phyloP scores from a whole-genome alignment of 73 alveolate species.

The Paramecium bursaria region DNA sequence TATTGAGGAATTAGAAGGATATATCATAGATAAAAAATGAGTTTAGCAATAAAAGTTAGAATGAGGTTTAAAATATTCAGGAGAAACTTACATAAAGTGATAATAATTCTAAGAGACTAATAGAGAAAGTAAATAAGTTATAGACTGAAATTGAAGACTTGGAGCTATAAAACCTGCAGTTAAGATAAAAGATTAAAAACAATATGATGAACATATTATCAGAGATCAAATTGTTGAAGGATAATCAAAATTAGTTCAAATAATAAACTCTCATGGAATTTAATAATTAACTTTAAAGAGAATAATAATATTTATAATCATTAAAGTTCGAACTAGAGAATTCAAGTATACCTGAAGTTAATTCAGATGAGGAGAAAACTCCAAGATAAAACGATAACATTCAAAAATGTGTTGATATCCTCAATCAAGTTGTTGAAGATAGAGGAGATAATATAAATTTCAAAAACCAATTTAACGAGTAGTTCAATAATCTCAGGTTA shows the following conservation, averaged over 20 bases:
- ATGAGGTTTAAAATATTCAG: constrained; percentile 1
- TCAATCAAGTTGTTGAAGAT: background rate
- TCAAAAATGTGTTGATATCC: background rate
- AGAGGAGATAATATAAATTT: background rate
- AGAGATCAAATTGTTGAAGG: background rate
- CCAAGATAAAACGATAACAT: too few species aligned
- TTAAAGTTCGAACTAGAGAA: too few species aligned
- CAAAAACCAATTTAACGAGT: too few species aligned
- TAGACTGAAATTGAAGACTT: background rate
- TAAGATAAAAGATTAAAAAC: background rate
- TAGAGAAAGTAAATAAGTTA: constrained; percentile 20
- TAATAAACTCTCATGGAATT: too few species aligned
- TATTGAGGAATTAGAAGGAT: constrained; percentile 14
- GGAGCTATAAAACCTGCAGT: background rate
- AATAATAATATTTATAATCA: too few species aligned
- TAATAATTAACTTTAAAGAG: too few species aligned
- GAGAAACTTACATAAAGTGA: constrained; percentile 31
- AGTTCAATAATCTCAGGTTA: background rate
- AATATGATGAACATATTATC: background rate
- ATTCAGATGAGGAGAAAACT: background rate
- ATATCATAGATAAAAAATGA: background rate
- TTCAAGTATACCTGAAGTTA: background rate
- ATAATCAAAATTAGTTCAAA: background rate
- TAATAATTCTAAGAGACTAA: background rate
- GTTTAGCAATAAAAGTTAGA: too few species aligned